Evolutionary conservation across 345 rosid genomes (phyloP).

Genomic region (Citrus trifoliata): DNA sequence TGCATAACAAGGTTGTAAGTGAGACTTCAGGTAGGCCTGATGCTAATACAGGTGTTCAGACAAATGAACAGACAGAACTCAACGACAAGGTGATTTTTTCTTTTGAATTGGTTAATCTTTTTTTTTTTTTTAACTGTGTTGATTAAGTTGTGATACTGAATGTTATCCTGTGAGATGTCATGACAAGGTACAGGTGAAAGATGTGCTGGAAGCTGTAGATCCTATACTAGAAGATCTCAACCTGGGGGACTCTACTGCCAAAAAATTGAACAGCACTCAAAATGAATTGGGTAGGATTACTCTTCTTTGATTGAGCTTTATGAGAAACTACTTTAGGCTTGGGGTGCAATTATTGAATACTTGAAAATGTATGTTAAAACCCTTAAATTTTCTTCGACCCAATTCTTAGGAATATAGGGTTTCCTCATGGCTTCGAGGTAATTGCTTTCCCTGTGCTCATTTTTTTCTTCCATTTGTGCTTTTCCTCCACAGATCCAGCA

Average conservation of each 20-base stretch:
- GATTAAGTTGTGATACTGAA: constrained; percentile 15
- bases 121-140: constrained; percentile 11
- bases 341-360: neutral
- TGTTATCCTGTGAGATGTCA: constrained; percentile 18
- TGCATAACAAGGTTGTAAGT: constrained; percentile 17
- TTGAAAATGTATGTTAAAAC: no score
- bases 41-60: constrained; percentile 24
- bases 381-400: neutral
- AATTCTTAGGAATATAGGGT: no score
- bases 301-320: constrained; percentile 10
- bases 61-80: constrained; percentile 21
- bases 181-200: constrained; percentile 29
- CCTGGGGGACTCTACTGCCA: constrained; percentile 20
- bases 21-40: constrained; percentile 26
- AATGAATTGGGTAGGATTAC: constrained; percentile 39
- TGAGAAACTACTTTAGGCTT: neutral
- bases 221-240: constrained; percentile 21
- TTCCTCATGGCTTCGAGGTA: no score
- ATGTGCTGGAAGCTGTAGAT: constrained; percentile 30
- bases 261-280: constrained; percentile 22
- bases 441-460: no score
- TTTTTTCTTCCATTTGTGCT: neutral
- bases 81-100: constrained; percentile 38
- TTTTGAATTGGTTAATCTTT: neutral
- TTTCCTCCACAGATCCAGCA: constrained; percentile 33